These are phyloP conservation scores for Maudiozyma saulgeensis DNA, from an alignment of 805 yeast species.

Conservation along the genomic window DNA sequence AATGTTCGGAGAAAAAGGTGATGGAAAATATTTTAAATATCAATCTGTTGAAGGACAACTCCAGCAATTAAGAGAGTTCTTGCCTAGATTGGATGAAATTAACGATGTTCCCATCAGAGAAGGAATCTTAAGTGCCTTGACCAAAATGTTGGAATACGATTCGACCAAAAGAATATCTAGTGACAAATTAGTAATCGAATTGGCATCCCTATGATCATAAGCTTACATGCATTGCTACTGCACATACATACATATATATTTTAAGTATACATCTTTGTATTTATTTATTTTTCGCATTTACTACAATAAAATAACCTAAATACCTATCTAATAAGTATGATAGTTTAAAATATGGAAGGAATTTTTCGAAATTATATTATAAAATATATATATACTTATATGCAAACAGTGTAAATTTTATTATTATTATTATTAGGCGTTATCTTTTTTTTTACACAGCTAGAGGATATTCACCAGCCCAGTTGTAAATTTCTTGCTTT, in stretches of 20 bases:
- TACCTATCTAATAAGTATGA: no score
- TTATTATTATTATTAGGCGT: not conserved
- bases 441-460: constrained; percentile 34
- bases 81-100: constrained; percentile 17
- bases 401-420: not conserved
- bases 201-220: not conserved
- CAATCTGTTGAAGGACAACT: constrained; percentile 6
- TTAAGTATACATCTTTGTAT: not conserved
- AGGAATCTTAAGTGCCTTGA: constrained; percentile 28
- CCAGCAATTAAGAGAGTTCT: constrained; percentile 4
- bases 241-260: no score
- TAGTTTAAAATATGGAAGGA: no score
- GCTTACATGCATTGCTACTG: no score
- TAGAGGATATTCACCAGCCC: constrained; percentile 87
- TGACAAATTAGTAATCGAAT: constrained; percentile 7
- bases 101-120: constrained; percentile 3
- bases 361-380: not conserved
- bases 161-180: constrained; percentile 32
- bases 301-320: not conserved
- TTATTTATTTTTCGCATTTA: not conserved
- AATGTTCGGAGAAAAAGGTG: constrained; percentile 26
- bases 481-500: constrained; percentile 70
- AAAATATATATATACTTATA: not conserved
- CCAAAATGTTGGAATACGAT: constrained; percentile 37
- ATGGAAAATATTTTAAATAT: constrained; percentile 16